Base-by-base conservation (phyloP, 2,329 filamentous ascomycete genomes). In the Aspergillus terreus region DNA sequence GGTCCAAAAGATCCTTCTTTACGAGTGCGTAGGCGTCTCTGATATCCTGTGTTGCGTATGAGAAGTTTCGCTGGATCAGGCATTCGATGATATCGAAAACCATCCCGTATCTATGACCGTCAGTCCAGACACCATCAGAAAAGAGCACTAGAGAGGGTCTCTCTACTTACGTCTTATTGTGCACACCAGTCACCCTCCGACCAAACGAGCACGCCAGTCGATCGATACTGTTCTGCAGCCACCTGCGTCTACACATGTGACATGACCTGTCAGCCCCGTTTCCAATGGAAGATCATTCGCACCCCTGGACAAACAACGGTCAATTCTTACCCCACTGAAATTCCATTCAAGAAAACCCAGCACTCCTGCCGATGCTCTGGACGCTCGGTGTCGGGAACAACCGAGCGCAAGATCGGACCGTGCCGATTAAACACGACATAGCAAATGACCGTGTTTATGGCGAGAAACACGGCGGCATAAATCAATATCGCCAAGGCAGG, bases 331-430 rank as follows among this genome's bases (percentile, higher is more conserved):
- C 63, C 61, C 47, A 65, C 63, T 10, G 60, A 82, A 25, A 91
- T 82, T 1, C 88, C 88, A 62, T 92, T 92, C 47, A 92, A 69
- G 64, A 88, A 92, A n/a, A 92, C 77, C 88, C 88, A 92, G 61
- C 85, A 80, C 70, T 92, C 88, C 47, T 83, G 76, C 10, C 75
- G 73, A 64, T 74, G 68, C n/a, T 63, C 76, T 0, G 76, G 74
- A 15, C 36, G 46, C 43, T 54, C 48, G 11, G 50, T 33, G 2
- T 61, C 49, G 4, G 58, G 56, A 2, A 58, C 61, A 15, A 52
- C 47, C 14, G 69, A 66, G 1, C 69, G 69, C 14, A 75, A 67
- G 1, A 83, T 76, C 55, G 80, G 83, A 49, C 79, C 72, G 2
- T 77, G 71, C 40, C 71, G 68, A 51, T 76, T 77, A 47, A 72